These are phyloP conservation scores for Alloascoidea africana DNA, from an alignment of 805 yeast genomes.

Conservation along the genomic window DNA sequence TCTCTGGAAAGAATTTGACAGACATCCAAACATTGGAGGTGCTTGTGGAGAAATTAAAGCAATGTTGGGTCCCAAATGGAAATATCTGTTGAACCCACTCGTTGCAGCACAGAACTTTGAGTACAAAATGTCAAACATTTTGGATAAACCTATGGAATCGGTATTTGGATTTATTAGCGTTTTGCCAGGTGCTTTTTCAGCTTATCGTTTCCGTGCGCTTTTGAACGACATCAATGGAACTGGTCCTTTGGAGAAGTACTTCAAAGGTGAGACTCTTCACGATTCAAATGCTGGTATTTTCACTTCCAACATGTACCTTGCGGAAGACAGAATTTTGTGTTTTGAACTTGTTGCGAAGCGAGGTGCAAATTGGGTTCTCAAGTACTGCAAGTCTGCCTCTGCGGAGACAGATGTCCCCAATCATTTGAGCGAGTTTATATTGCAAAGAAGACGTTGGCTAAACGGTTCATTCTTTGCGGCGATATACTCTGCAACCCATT, in stretches of 20 bases:
- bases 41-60: constrained; percentile 97
- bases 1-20: constrained; percentile 75
- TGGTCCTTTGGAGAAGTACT: constrained; percentile 79
- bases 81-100: constrained; percentile 58
- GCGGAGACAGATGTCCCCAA: constrained; percentile 97
- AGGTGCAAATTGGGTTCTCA: constrained; percentile 57
- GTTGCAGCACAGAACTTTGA: constrained; percentile 97
- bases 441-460: constrained; percentile 93
- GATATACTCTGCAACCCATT: constrained; percentile 69
- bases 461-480: constrained; percentile 96
- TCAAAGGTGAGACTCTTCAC: constrained; percentile 80
- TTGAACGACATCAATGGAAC: constrained; percentile 51
- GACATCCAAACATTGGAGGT: constrained; percentile 75
- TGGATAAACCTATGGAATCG: constrained; percentile 93
- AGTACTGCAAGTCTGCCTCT: constrained; percentile 74
- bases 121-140: constrained; percentile 85
- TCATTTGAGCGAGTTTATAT: constrained; percentile 65
- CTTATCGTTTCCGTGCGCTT: constrained; percentile 76
- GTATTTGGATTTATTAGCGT: constrained; percentile 91
- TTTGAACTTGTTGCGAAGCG: constrained; percentile 88
- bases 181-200: constrained; percentile 93
- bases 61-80: constrained; percentile 49
- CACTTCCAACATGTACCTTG: constrained; percentile 91
- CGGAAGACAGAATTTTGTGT: constrained; percentile 92
- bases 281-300: constrained; percentile 65